A percentile compares a stretch with the other conserved stretches of the same genome.
Evolutionary conservation across 306 rosid genomes (phyloP).

Genomic region (Acacia confusa): DNA sequence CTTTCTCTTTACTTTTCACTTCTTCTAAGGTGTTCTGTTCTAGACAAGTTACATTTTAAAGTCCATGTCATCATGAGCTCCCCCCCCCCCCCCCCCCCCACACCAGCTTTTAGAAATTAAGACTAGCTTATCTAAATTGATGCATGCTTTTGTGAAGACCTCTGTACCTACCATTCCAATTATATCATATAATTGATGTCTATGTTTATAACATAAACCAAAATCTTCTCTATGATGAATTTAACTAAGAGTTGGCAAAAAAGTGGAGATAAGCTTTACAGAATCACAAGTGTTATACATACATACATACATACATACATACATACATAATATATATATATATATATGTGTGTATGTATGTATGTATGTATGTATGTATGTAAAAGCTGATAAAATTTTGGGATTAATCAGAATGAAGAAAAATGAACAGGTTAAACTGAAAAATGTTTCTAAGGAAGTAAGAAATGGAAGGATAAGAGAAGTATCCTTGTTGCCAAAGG

Average conservation of each 20-base stretch:
- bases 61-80: neutral
- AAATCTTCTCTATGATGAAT: neutral
- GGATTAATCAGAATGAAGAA: neutral
- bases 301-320: no score
- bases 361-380: neutral
- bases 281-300: neutral
- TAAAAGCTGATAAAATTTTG: neutral
- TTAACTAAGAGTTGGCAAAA: neutral
- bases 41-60: neutral
- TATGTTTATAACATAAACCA: neutral
- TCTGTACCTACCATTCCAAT: neutral
- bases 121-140: neutral
- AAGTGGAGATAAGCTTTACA: no score
- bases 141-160: neutral
- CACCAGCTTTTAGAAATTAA: neutral
- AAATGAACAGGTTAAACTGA: neutral
- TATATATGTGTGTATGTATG: no score
- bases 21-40: neutral
- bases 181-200: neutral
- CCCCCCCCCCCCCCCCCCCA: no score
- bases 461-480: neutral
- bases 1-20: constrained; percentile 7
- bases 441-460: neutral
- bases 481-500: neutral
- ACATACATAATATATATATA: no score